Evolutionary conservation across 2,329 filamentous ascomycete species (phyloP).

Genomic region (Grosmannia clavigera): DNA sequence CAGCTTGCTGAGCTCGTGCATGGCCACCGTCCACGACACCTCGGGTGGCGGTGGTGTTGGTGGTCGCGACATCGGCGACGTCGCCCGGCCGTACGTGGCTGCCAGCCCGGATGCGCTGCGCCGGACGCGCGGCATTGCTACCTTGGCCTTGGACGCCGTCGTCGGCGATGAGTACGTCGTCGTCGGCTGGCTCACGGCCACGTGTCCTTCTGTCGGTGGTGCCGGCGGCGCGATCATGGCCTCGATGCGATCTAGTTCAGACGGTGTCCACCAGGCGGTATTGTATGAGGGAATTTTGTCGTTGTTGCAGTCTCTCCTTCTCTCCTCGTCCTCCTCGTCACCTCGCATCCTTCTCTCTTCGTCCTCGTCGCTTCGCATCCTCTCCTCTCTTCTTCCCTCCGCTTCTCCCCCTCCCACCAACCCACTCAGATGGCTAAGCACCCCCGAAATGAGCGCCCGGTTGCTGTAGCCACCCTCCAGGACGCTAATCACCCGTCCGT

Average conservation of each 20-base stretch:
- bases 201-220: constrained; percentile 20
- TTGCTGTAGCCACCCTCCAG: constrained; percentile 95
- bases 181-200: constrained; percentile 21
- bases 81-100: constrained; percentile 20
- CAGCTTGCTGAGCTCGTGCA: constrained; percentile 68
- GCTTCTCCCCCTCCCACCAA: constrained; percentile 53
- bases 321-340: neutral
- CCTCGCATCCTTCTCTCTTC: too few relatives aligned
- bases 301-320: too few relatives aligned
- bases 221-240: constrained; percentile 35
- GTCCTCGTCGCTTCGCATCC: neutral
- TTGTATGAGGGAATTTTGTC: constrained; percentile 35
- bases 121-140: constrained; percentile 53
- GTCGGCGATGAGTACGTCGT: constrained; percentile 81
- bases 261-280: constrained; percentile 56
- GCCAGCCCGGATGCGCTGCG: constrained; percentile 48
- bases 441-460: constrained; percentile 74
- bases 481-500: constrained; percentile 83
- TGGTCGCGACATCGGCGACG: constrained; percentile 22
- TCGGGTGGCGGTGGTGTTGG: constrained; percentile 64
- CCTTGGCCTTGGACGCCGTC: constrained; percentile 73
- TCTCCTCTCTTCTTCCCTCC: constrained; percentile 23
- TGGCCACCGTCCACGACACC: constrained; percentile 75
- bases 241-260: constrained; percentile 59
- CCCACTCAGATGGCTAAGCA: constrained; percentile 81